Evolutionary conservation across 441 rosid species (phyloP), one percentile per base, ranked within the genome.

Genomic region (Melastoma candidum): DNA sequence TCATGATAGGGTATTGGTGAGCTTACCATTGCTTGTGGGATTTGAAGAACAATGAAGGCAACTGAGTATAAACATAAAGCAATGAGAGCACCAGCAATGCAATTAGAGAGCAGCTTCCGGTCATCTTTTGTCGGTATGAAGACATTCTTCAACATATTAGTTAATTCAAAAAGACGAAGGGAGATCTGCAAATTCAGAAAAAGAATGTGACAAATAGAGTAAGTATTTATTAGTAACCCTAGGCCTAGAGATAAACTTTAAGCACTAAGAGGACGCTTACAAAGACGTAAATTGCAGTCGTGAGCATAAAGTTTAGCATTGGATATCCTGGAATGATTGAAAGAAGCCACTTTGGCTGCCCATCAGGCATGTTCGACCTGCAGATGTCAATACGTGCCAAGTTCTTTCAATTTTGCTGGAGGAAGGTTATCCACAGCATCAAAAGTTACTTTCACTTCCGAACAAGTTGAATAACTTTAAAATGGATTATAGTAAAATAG

Each of bases 331-430:
- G 99, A 71, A 94, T 78, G 54, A 94, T 11, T 62, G 85, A 80
- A 66, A 90, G 84, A 58, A 94, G 93, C 97, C 93, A 94, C 67
- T 90, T 94, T 2, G 97, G 99, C 66, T 94, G 99, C 59, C 99
- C 99, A 62, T 87, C 74, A 51, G 99, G 82, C 26, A 76, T 1
- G 60, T 81, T 71, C 0, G 97, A 87, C 74, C 97, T 94, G 95
- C 70, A 75, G 1, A 26, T 29, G 44, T 26, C 58, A 54, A 48
- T 26, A 63, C 8, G 25, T 11, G 56, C 8, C 41, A 4, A 8
- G 41, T 32, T 32, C 41, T 32, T 4, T 4, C 41, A 32, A 32
- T n/a, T 32, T 32, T 32, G 41, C 41, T 32, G 41, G 7, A 32
- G 8, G 41, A 8, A 32, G 41, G 8, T 32, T 32, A 32, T 32